phyloP scores from a whole-genome alignment of 2,329 filamentous ascomycete genomes.

The Zymoseptoria tritici region DNA sequence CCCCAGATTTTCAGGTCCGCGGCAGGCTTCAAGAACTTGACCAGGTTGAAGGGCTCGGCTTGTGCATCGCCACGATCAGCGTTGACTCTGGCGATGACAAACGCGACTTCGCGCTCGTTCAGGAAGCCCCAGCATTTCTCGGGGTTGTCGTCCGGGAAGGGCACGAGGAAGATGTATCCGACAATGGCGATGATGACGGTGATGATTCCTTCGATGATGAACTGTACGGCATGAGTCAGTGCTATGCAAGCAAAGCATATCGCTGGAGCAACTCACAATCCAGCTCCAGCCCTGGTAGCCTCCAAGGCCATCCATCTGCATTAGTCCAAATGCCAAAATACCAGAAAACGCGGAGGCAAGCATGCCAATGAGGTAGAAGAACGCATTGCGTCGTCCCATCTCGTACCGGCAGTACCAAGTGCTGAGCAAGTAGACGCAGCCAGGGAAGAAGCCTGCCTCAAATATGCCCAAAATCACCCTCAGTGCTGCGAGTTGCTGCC shows the following conservation, averaged over 20 bases:
- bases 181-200: slow-evolving; percentile 33
- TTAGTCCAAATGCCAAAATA: slow-evolving; percentile 29
- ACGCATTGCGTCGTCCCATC: slow-evolving; percentile 31
- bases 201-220: slow-evolving; percentile 35
- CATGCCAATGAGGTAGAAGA: slow-evolving; percentile 42
- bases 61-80: slow-evolving; percentile 45
- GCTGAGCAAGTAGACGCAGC: slow-evolving; percentile 25
- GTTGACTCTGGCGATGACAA: slow-evolving; percentile 43
- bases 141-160: slow-evolving; percentile 37
- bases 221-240: slow-evolving; percentile 8
- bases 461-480: slow-evolving; percentile 54
- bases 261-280: slow-evolving; percentile 19
- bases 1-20: slow-evolving; percentile 47
- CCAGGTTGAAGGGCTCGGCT: slow-evolving; percentile 40
- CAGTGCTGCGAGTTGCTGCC: slow-evolving; percentile 44
- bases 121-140: slow-evolving; percentile 37
- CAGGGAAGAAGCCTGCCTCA: slow-evolving; percentile 37
- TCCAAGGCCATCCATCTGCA: slow-evolving; percentile 41
- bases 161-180: slow-evolving; percentile 39
- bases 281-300: slow-evolving; percentile 38
- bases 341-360: slow-evolving; percentile 39
- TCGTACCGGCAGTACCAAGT: slow-evolving; percentile 22
- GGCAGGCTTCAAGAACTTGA: slow-evolving; percentile 42
- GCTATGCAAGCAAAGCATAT: background rate
- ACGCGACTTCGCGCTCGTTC: slow-evolving; percentile 37